A percentile compares a stretch with the other conserved stretches of the same genome.
Conservation (phyloP, 306 rosid species). For the Arachis stenosperma region DNA sequence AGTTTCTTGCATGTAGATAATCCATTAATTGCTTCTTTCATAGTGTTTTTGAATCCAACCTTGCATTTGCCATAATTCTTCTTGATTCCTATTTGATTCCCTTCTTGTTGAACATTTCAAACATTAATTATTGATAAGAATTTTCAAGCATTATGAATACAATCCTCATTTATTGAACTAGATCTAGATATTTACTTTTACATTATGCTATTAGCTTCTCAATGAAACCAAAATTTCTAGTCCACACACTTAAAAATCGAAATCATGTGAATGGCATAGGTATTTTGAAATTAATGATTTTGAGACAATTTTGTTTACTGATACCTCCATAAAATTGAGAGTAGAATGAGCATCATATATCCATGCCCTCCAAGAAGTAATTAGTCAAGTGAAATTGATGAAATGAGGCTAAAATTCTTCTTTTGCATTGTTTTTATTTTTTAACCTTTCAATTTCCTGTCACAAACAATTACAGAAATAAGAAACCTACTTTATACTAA, state of each 20-base stretch:
- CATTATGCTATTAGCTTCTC: too few relatives aligned
- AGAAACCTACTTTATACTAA: not conserved
- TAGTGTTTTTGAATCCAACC: constrained; percentile 18
- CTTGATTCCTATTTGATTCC: too few relatives aligned
- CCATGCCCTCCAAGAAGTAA: not conserved
- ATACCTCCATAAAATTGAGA: constrained; percentile 57
- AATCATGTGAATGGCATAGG: too few relatives aligned
- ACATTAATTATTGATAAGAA: not conserved
- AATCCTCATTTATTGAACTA: not conserved
- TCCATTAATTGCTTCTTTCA: constrained; percentile 77
- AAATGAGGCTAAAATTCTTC: not conserved
- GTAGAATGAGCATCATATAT: not conserved
- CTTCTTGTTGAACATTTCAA: too few relatives aligned
- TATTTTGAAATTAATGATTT: not conserved
- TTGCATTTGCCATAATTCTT: too few relatives aligned
- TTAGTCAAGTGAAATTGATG: not conserved
- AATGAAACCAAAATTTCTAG: not conserved
- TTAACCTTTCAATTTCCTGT: not conserved
- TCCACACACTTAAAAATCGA: not conserved
- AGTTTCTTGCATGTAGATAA: constrained; percentile 79
- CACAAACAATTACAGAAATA: not conserved
- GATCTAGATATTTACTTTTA: not conserved
- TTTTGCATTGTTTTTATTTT: not conserved
- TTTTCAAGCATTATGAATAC: constrained; percentile 35
- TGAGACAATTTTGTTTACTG: not conserved